Evolutionary conservation across 805 yeast genomes (phyloP), one percentile per base, ranked within the genome.

Genomic region (Kluyveromyces siamensis): DNA sequence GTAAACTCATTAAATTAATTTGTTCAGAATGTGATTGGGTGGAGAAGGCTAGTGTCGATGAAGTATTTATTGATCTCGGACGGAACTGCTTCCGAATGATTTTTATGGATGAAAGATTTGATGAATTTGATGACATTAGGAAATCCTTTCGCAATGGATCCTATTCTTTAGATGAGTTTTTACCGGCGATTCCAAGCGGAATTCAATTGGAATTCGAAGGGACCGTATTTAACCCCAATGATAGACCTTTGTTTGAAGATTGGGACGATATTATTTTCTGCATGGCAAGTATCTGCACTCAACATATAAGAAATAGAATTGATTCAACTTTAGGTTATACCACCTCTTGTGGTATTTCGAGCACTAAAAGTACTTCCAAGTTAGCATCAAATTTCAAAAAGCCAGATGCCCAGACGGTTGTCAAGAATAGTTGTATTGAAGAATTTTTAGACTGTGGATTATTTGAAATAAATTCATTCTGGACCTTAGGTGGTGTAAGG

Each of bases 21-120:
- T 75, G 76, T 48, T 62, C 69, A 8, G 71, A 74, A 50, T 86
- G 91, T 60, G 83, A 79, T 49, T 56, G 74, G 14, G 87, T 88
- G 0, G 96, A 93, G 63, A 90, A 90, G 67, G 98, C 96, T 0
- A 88, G 97, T 67, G 93, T 90, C 17, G 99, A 93, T 67, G 99
- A 93, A 67, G 82, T 89, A 44, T 93, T 84, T 61, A 54, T 93
- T 55, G 97, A 93, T 66, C 64, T 93, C 39, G 96, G 97, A 0
- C 69, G 84, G 37, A 55, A 77, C 21, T 77, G 87, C 0, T 74
- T 77, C 55, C 50, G 62, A 1, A 67, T 61, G 45, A 63, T 81
- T 10, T 42, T 72, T 2, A 43, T 61, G 39, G 57, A 58, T 43
- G 59, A 57, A 27, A 19, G 36, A 17, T 37, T 27, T n/a, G 14